phyloP scores from a whole-genome alignment of 129 eudicot genomes.

The Logfia minima region DNA sequence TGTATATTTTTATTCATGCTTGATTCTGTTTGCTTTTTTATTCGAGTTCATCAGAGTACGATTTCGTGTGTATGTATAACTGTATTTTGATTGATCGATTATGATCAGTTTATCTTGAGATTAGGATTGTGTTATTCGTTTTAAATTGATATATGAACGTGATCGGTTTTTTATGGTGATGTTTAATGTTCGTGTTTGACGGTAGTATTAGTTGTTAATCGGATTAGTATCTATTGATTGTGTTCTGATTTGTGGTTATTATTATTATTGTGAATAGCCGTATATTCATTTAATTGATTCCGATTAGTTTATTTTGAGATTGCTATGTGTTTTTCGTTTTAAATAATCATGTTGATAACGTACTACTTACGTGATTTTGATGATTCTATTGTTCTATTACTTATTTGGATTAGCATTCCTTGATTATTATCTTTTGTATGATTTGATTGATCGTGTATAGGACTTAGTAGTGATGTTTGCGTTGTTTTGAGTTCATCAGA shows the following conservation, averaged over 20 bases:
- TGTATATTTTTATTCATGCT: background rate
- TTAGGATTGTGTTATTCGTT: background rate
- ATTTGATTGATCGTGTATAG: no score
- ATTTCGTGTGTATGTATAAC: background rate
- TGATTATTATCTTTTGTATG: no score
- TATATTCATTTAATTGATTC: background rate
- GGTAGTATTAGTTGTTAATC: background rate
- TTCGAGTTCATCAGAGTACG: background rate
- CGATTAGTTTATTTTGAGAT: slow-evolving; percentile 13
- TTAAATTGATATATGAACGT: no score
- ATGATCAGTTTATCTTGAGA: background rate
- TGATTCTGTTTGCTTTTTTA: background rate
- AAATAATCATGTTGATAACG: background rate
- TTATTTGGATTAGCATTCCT: background rate
- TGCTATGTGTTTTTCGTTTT: background rate
- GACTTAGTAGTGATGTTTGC: background rate
- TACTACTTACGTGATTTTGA: background rate
- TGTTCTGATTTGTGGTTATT: background rate
- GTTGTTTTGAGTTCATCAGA: background rate
- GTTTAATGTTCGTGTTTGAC: background rate
- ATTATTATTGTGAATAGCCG: background rate
- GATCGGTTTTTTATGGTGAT: background rate
- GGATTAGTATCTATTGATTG: background rate
- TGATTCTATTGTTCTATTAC: background rate
- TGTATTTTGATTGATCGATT: background rate